Percentiles rank a stretch among this genome's conserved stretches.
phyloP scores from a whole-genome alignment of 345 rosid species.

The Aquilaria malaccensis region DNA sequence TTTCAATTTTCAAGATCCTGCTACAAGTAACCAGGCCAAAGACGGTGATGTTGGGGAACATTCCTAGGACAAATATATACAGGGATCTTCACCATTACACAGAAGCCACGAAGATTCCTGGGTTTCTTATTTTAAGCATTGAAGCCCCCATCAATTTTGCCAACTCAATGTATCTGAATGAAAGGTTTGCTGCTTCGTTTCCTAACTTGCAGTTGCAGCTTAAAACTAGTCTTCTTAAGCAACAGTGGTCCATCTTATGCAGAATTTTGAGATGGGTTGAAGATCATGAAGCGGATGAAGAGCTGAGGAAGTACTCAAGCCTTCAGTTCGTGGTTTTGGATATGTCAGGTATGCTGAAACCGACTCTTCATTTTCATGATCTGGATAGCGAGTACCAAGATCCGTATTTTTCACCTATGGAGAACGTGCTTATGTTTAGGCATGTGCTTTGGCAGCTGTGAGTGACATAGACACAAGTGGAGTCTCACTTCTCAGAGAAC shows the following conservation, averaged over 20 bases:
- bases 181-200: conserved; percentile 42
- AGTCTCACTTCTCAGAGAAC: conserved; percentile 52
- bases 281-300: conserved; percentile 59
- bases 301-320: conserved; percentile 37
- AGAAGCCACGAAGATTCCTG: conserved; percentile 64
- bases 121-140: conserved; percentile 67
- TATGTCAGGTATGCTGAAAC: conserved; percentile 48
- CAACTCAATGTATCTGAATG: conserved; percentile 75
- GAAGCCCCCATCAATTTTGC: conserved; percentile 90
- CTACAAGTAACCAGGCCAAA: conserved; percentile 84
- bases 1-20: conserved; percentile 78
- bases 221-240: background rate
- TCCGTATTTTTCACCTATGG: too few species aligned
- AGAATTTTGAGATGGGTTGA: conserved; percentile 84
- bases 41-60: conserved; percentile 66
- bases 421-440: too few species aligned
- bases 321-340: conserved; percentile 60
- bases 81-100: conserved; percentile 67
- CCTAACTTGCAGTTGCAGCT: background rate
- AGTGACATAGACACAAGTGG: conserved; percentile 86
- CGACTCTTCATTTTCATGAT: background rate
- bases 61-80: conserved; percentile 69
- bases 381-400: too few species aligned
- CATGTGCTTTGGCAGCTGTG: conserved; percentile 39
- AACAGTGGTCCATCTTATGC: background rate